Conservation (phyloP, 352 stramenopile species). For the Salisapilia sapeloensis region DNA sequence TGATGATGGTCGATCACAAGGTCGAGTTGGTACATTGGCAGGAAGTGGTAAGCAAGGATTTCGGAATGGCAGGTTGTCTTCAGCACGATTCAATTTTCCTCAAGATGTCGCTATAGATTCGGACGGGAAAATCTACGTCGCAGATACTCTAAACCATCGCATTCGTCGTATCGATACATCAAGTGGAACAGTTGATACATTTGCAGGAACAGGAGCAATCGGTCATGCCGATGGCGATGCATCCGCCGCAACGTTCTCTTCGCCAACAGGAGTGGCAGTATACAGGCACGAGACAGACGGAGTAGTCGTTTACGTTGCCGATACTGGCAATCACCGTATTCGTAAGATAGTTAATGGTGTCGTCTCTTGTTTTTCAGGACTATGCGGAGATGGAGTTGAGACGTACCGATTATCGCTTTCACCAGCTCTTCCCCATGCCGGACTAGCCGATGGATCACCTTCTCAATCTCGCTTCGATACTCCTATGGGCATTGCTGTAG, state of each 20-base stretch:
- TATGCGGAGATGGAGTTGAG: slow-evolving; percentile 69
- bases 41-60: slow-evolving; percentile 67
- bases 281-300: slow-evolving; percentile 19
- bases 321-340: slow-evolving; percentile 75
- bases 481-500: slow-evolving; percentile 79
- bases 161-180: slow-evolving; percentile 68
- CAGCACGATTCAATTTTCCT: slow-evolving; percentile 80
- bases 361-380: slow-evolving; percentile 78
- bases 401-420: slow-evolving; percentile 14
- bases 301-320: slow-evolving; percentile 43
- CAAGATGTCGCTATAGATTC: slow-evolving; percentile 85
- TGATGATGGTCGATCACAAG: slow-evolving; percentile 60
- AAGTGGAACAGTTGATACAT: slow-evolving; percentile 22
- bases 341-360: slow-evolving; percentile 38
- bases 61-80: slow-evolving; percentile 31
- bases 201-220: slow-evolving; percentile 31
- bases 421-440: slow-evolving; percentile 50
- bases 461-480: slow-evolving; percentile 80
- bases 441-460: slow-evolving; percentile 77
- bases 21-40: slow-evolving; percentile 80
- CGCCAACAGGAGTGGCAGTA: slow-evolving; percentile 46
- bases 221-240: slow-evolving; percentile 24
- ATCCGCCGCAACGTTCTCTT: slow-evolving; percentile 34
- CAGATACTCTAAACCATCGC: slow-evolving; percentile 89
- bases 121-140: slow-evolving; percentile 87